These are phyloP conservation scores for Rhodotorula sp. DNA, from an alignment of 1,284 basidiomycete species.

Conservation along the genomic window DNA sequence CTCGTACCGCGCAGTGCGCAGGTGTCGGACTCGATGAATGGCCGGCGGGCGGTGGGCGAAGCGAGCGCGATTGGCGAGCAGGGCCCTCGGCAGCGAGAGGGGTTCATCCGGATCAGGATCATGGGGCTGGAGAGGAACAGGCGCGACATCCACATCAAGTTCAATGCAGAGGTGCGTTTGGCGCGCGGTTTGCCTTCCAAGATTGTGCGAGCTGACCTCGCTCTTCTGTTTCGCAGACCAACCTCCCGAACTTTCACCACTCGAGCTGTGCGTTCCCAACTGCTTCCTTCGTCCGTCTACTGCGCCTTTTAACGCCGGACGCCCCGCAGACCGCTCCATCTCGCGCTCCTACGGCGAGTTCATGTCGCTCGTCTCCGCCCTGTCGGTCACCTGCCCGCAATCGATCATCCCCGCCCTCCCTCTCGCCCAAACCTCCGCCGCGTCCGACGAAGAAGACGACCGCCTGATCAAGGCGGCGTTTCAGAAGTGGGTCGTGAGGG, in stretches of 20 bases:
- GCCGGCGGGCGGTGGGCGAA: neutral
- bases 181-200: neutral
- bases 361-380: slow-evolving; percentile 30
- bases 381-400: slow-evolving; percentile 43
- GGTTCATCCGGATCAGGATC: slow-evolving; percentile 80
- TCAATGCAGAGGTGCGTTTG: slow-evolving; percentile 78
- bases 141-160: slow-evolving; percentile 82
- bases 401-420: slow-evolving; percentile 85
- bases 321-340: slow-evolving; percentile 27
- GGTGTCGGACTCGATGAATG: neutral
- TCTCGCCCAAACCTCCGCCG: slow-evolving; percentile 84
- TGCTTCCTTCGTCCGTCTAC: slow-evolving; percentile 67
- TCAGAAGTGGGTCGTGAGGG: slow-evolving; percentile 83
- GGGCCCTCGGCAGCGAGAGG: slow-evolving; percentile 52
- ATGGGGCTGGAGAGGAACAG: slow-evolving; percentile 86
- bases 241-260: slow-evolving; percentile 83
- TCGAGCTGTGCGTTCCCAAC: slow-evolving; percentile 21
- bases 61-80: neutral
- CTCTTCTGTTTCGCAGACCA: slow-evolving; percentile 63
- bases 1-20: neutral
- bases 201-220: neutral
- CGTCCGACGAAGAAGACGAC: slow-evolving; percentile 92
- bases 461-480: slow-evolving; percentile 85
- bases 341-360: slow-evolving; percentile 42
- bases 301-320: slow-evolving; percentile 53